phyloP scores from a whole-genome alignment of 129 eudicot species.

The Lonicera japonica region DNA sequence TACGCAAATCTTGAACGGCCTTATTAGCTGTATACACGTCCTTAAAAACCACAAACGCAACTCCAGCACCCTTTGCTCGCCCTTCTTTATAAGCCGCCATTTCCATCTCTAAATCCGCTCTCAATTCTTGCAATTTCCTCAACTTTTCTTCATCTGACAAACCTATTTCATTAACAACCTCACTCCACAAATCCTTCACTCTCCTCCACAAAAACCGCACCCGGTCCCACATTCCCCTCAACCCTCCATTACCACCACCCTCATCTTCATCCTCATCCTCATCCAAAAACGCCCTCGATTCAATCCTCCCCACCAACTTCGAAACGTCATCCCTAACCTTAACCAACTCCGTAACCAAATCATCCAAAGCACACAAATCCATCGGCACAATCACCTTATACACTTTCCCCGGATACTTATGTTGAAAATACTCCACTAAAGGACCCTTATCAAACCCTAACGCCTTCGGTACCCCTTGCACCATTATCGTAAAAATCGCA shows the following conservation, averaged over 20 bases:
- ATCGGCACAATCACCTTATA: constrained; percentile 72
- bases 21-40: constrained; percentile 89
- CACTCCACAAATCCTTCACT: constrained; percentile 55
- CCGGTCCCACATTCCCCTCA: constrained; percentile 23
- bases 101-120: constrained; percentile 96
- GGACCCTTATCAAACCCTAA: constrained; percentile 60
- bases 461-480: constrained; percentile 75
- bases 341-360: constrained; percentile 73
- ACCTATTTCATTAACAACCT: constrained; percentile 46
- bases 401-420: constrained; percentile 80
- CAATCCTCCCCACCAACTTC: constrained; percentile 64
- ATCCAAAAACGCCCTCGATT: constrained; percentile 33
- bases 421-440: constrained; percentile 64
- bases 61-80: constrained; percentile 92
- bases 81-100: constrained; percentile 92
- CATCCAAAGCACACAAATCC: constrained; percentile 96
- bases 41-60: constrained; percentile 92
- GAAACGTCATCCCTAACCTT: constrained; percentile 77
- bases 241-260: constrained; percentile 10
- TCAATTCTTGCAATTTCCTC: constrained; percentile 79
- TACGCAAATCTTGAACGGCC: constrained; percentile 82
- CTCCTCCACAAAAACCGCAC: constrained; percentile 39
- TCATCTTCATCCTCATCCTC: constrained; percentile 45
- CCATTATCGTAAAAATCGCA: constrained; percentile 75
- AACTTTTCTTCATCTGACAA: constrained; percentile 74